Base-by-base conservation (phyloP, 2,329 filamentous ascomycete genomes). In the Arthrobotrys iridis region DNA sequence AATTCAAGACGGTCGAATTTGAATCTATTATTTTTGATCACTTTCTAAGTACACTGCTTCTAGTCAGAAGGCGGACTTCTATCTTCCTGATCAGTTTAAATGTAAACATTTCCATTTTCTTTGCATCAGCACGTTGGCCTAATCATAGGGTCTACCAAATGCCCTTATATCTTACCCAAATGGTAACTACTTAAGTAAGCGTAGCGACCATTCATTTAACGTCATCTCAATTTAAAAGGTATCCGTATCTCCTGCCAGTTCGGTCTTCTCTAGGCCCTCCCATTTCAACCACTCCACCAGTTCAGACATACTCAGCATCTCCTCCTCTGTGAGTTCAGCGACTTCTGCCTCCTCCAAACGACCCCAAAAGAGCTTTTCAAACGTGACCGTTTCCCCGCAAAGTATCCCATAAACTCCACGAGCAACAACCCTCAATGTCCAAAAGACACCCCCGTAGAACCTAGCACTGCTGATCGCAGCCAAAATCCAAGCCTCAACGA, bases 401-500 rank as follows among this genome's bases (percentile, higher is more conserved):
- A 75, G 13, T 7, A 75, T 63, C 37, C 57, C 55, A 26, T 68
- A 75, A 24, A 68, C 30, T 0, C 24, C 24, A 15, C 15, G 43
- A 26, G 71, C 63, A 13, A 41, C 24, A 3, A 33, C 46, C 13
- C 40, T 63, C 4, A 75, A 22, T 2, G 52, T 64, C 63, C 63
- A 68, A 59, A 63, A 68, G 15, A 58, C 55, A 13, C 52, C 8
- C 1, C 71, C 71, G 10, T 75, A 68, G n/a, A 75, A 75, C 13
- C 48, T 40, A 30, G 71, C 63, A 6, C 15, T 40, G 18, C 57
- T 28, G 4, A 68, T 50, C 6, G 71, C 41, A 8, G 71, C 71
- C n/a, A 75, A 33, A 3, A 75, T 57, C 28, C 67, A 75, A 15
- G 71, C 71, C 18, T 75, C 71, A 28, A 75, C 37, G 2, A 75